Percentiles rank a stretch among this genome's conserved stretches.
Conservation (phyloP, 2,329 filamentous ascomycete species). For the Achaetomium macrosporum region DNA sequence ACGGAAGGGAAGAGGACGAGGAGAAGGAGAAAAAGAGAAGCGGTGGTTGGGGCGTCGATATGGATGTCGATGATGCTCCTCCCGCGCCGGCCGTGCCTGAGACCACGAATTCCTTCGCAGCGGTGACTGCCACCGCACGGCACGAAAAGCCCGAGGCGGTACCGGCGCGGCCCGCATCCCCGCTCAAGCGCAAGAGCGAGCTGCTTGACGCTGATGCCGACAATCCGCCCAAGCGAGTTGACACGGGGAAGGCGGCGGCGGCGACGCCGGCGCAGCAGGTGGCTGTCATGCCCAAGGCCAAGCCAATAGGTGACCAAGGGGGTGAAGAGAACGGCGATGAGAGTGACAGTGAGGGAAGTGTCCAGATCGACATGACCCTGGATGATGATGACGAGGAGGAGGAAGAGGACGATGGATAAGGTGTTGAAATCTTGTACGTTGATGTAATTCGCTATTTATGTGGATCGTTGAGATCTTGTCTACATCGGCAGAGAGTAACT, state of each 20-base stretch:
- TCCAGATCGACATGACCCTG: constrained; percentile 55
- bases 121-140: neutral
- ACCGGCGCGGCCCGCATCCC: constrained; percentile 9
- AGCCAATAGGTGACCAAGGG: constrained; percentile 13
- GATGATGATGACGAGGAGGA: constrained; percentile 45
- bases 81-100: neutral
- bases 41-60: constrained; percentile 6
- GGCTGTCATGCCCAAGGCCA: constrained; percentile 2
- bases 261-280: too few relatives aligned
- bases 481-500: neutral
- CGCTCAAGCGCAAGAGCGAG: constrained; percentile 38
- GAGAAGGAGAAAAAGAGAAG: neutral
- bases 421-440: neutral
- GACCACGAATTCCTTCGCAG: constrained; percentile 7
- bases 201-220: constrained; percentile 32
- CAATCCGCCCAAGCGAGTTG: constrained; percentile 22
- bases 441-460: neutral
- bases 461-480: neutral
- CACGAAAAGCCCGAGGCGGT: neutral
- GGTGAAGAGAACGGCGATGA: constrained; percentile 36
- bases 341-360: constrained; percentile 46
- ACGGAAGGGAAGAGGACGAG: neutral
- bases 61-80: constrained; percentile 4
- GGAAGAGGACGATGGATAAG: constrained; percentile 25
- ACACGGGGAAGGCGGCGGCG: constrained; percentile 19